phyloP scores from a whole-genome alignment of 1,139 yeast genomes.

The Kluyveromyces marxianus region DNA sequence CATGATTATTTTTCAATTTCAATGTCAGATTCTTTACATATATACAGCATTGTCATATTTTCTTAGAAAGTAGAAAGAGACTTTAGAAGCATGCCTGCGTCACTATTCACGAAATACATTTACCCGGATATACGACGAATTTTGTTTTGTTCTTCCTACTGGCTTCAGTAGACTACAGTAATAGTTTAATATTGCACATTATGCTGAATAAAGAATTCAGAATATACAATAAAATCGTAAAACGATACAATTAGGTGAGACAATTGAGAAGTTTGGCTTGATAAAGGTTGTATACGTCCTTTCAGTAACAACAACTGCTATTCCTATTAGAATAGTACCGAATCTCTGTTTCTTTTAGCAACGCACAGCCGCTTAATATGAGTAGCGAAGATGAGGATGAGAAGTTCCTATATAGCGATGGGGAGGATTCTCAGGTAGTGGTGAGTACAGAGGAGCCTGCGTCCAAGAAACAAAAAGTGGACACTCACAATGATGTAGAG shows the following conservation, averaged over 20 bases:
- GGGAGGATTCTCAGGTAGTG: slow-evolving; percentile 26
- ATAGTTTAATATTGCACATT: too few species aligned
- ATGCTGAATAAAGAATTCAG: too few species aligned
- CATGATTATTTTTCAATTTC: background rate
- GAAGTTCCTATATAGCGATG: slow-evolving; percentile 76
- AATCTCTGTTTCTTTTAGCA: too few species aligned
- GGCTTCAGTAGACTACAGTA: background rate
- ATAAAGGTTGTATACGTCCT: too few species aligned
- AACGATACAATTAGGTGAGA: too few species aligned
- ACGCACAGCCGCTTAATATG: background rate
- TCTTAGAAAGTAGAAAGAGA: background rate
- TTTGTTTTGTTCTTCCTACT: background rate
- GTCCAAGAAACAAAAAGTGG: slow-evolving; percentile 13
- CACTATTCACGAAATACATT: background rate
- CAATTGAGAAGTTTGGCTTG: too few species aligned
- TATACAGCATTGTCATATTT: background rate
- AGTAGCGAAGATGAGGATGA: slow-evolving; percentile 64
- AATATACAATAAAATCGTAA: too few species aligned
- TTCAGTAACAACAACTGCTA: too few species aligned
- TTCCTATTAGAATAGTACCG: too few species aligned
- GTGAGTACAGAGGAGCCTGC: background rate
- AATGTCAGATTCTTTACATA: too few species aligned
- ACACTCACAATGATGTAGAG: background rate
- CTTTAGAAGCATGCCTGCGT: background rate
- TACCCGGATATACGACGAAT: background rate